These are phyloP conservation scores for Parafenestella ontariensis DNA, from an alignment of 2,329 filamentous ascomycete species.

Conservation along the genomic window DNA sequence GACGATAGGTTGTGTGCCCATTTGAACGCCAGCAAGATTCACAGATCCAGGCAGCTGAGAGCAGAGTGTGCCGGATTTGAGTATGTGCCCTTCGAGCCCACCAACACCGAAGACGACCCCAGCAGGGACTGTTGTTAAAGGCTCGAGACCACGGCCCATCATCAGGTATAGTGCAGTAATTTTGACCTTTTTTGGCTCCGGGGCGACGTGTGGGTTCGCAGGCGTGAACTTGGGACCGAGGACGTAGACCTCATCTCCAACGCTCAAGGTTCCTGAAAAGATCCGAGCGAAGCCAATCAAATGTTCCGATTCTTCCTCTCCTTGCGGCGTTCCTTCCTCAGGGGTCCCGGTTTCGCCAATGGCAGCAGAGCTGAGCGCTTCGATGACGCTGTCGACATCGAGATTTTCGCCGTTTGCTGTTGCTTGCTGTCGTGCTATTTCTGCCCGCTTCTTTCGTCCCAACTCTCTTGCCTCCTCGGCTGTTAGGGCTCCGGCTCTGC, in stretches of 20 bases:
- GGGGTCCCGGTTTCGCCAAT: conserved; percentile 54
- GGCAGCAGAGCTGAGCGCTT: conserved; percentile 66
- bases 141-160: conserved; percentile 90
- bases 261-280: conserved; percentile 87
- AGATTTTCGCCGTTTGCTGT: conserved; percentile 52
- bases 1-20: conserved; percentile 88
- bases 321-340: conserved; percentile 51
- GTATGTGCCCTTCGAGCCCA: conserved; percentile 88
- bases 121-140: conserved; percentile 82
- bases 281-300: conserved; percentile 93
- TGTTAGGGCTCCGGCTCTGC: conserved; percentile 71
- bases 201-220: conserved; percentile 72
- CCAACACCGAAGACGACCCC: conserved; percentile 96
- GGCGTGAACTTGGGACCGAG: conserved; percentile 93
- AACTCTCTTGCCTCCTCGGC: conserved; percentile 90
- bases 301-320: conserved; percentile 78
- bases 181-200: conserved; percentile 80
- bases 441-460: conserved; percentile 85
- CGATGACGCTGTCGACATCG: conserved; percentile 61
- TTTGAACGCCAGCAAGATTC: conserved; percentile 85
- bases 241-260: conserved; percentile 91
- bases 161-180: conserved; percentile 91
- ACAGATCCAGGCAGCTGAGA: conserved; percentile 84
- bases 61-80: conserved; percentile 94
- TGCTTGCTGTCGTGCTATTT: conserved; percentile 81